Percentiles rank a stretch among this genome's conserved stretches.
phyloP scores from a whole-genome alignment of 805 yeast species.

The Candida pseudoglaebosa region DNA sequence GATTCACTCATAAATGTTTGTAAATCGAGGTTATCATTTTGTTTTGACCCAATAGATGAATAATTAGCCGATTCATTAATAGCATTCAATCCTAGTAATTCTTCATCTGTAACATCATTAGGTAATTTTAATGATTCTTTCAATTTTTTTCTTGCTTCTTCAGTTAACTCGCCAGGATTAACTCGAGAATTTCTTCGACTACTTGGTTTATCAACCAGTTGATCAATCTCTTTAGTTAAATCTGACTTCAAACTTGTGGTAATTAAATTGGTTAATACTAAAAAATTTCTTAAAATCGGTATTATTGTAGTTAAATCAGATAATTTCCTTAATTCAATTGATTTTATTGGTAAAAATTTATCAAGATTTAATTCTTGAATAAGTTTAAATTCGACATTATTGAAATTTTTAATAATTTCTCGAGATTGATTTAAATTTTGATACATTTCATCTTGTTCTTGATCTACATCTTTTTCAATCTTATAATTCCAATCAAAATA shows the following conservation, averaged over 20 bases:
- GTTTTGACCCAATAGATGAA: constrained; percentile 15
- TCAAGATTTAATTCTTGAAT: constrained; percentile 12
- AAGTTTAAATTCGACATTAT: constrained; percentile 7
- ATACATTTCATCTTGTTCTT: background rate
- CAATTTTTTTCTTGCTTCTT: constrained; percentile 25
- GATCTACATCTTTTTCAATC: constrained; percentile 2
- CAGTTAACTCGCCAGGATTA: constrained; percentile 12
- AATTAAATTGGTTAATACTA: constrained; percentile 23
- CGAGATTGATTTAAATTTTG: constrained; percentile 3
- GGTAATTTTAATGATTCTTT: constrained; percentile 33
- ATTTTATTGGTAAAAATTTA: constrained; percentile 19
- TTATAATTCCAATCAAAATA: constrained; percentile 19
- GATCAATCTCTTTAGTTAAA: constrained; percentile 2
- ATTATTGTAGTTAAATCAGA: constrained; percentile 22
- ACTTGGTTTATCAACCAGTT: constrained; percentile 4
- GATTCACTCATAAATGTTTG: constrained; percentile 22
- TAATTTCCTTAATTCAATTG: constrained; percentile 20
- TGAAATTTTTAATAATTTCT: constrained; percentile 3
- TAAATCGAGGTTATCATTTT: constrained; percentile 14
- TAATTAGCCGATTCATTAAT: constrained; percentile 21
- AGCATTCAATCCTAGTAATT: constrained; percentile 31
- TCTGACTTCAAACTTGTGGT: constrained; percentile 2
- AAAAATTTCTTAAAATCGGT: constrained; percentile 28
- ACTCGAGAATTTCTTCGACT: constrained; percentile 10
- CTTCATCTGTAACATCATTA: constrained; percentile 36